Base-by-base conservation (phyloP, 1,139 yeast species). In the Suhomyces yuchorum region DNA sequence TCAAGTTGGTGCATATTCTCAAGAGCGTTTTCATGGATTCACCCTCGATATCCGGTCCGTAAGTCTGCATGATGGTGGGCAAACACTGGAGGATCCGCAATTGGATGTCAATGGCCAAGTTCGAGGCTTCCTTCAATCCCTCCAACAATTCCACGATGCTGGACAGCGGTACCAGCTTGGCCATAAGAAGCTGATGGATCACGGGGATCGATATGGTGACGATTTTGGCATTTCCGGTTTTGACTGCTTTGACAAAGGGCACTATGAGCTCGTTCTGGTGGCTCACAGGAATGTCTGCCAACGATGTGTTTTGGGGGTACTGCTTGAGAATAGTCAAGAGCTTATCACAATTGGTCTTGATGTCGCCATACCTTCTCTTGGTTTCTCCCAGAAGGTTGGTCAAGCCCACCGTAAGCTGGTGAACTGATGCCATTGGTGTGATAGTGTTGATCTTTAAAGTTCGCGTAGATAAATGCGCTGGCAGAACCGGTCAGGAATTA, bases 51-150 rank as follows among this genome's bases (percentile, higher is more conserved):
- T 71, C 69, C 4, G 63, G 60, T 1, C 81, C 75, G 60, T 90
- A 90, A 24, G 75, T 78, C 58, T 84, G 88, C 63, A 85, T 80
- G 35, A 92, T 69, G 2, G 85, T 75, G 0, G 97, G 97, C 28
- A 92, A 72, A 26, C 90, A 76, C 68, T 93, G 99, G 33, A 93
- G 70, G n/a, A 91, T 85, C 58, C 91, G 85, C 52, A 93, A 75
- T 64, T 92, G 97, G 41, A 89, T 86, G 44, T 93, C 98, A 28
- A 81, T 75, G 0, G 95, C 89, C 37, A 87, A 70, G 58, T 83
- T 85, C 0, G 95, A 80, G 0, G 96, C 89, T 49, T 87, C 95
- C 36, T 73, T 70, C 35, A 92, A 73, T 0, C 93, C 84, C 33
- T 80, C 84, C 28, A 92, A 68, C 5, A 91, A 73, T 6, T 77